Evolutionary conservation across 768 basidiomycete species (phyloP).

Genomic region (Kwoniella pini): DNA sequence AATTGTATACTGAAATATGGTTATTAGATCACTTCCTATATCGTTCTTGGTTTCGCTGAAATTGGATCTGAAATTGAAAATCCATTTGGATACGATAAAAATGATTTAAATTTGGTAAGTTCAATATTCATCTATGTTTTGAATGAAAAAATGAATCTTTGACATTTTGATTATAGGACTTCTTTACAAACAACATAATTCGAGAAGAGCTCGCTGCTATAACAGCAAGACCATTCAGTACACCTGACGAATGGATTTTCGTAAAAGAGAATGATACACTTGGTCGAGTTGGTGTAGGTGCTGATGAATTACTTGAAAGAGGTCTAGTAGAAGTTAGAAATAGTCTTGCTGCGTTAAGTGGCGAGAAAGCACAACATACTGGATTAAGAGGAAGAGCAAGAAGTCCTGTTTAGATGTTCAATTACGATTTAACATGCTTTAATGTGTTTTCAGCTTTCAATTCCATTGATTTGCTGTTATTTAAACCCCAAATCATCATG

Average conservation of each 20-base stretch:
- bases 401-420: slow-evolving; percentile 3
- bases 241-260: slow-evolving; percentile 51
- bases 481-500: no score
- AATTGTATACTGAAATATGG: no score
- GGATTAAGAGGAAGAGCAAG: slow-evolving; percentile 13
- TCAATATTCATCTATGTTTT: not conserved
- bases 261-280: slow-evolving; percentile 26
- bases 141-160: not conserved
- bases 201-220: slow-evolving; percentile 48
- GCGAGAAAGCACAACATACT: not conserved
- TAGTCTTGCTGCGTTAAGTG: slow-evolving; percentile 4
- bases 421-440: no score
- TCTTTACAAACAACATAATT: slow-evolving; percentile 52
- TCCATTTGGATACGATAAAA: slow-evolving; percentile 53
- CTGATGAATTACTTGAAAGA: slow-evolving; percentile 16
- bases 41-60: slow-evolving; percentile 45
- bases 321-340: slow-evolving; percentile 12
- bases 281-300: slow-evolving; percentile 5
- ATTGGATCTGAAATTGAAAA: slow-evolving; percentile 47
- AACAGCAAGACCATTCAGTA: slow-evolving; percentile 43
- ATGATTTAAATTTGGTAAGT: slow-evolving; percentile 48
- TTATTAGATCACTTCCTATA: slow-evolving; percentile 46
- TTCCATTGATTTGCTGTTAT: no score
- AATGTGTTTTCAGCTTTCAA: no score
- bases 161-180: slow-evolving; percentile 7